phyloP scores from a whole-genome alignment of 1,284 basidiomycete species.

The Naganishia albida region DNA sequence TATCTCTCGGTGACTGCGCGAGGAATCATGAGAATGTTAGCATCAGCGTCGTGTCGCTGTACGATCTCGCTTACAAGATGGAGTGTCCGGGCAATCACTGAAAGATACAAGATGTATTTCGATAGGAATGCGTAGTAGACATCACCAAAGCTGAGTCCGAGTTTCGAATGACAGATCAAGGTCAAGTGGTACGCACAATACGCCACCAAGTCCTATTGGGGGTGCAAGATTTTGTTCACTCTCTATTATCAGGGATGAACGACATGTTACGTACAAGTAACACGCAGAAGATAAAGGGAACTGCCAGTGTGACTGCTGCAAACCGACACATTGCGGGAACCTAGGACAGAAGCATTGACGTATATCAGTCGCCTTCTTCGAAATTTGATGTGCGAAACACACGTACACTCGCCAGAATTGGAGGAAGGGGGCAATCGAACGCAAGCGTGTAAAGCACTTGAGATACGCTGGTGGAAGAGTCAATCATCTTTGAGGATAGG shows the following conservation, averaged over 20 bases:
- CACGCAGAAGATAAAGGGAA: conserved; percentile 19
- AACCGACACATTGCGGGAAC: conserved; percentile 24
- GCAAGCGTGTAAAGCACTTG: conserved; percentile 14
- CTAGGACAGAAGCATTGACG: background rate
- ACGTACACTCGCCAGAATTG: conserved; percentile 21
- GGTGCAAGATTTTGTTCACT: background rate
- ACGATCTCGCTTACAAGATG: conserved; percentile 12
- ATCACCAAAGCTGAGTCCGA: conserved; percentile 4
- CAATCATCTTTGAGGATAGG: conserved; percentile 2
- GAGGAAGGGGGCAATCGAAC: conserved; percentile 19
- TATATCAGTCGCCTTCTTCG: background rate
- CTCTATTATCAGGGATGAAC: background rate
- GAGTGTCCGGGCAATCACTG: conserved; percentile 25
- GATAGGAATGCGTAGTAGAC: background rate
- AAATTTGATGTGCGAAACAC: background rate
- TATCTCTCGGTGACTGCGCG: conserved; percentile 20
- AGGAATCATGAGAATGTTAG: background rate
- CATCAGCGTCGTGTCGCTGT: background rate
- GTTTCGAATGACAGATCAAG: background rate
- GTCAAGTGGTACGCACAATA: conserved; percentile 24
- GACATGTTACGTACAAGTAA: conserved; percentile 11
- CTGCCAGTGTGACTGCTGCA: conserved; percentile 13
- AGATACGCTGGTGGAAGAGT: conserved; percentile 8
- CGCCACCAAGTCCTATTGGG: conserved; percentile 18
- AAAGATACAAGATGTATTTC: conserved; percentile 4